These are phyloP conservation scores for Wickerhamomyces sp. DNA, from an alignment of 1,139 yeast genomes.

Conservation along the genomic window DNA sequence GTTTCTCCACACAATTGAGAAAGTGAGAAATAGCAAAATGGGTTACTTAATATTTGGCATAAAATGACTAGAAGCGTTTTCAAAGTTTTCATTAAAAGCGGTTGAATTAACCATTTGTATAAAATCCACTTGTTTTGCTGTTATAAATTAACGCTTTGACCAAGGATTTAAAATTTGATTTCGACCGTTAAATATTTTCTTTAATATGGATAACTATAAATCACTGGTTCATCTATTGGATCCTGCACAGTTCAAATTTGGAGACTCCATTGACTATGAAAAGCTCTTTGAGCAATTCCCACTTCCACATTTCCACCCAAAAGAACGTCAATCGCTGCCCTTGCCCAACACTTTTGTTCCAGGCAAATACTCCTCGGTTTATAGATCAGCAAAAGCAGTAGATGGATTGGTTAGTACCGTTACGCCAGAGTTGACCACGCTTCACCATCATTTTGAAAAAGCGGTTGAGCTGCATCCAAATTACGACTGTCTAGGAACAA, in stretches of 20 bases:
- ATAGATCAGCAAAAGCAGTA: constrained; percentile 41
- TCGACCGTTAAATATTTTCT: no score
- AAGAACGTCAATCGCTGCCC: constrained; percentile 34
- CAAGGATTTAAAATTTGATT: no score
- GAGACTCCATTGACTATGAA: constrained; percentile 22
- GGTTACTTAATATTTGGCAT: no score
- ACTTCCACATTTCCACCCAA: constrained; percentile 16
- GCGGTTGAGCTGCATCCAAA: constrained; percentile 35
- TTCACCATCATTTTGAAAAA: constrained; percentile 44
- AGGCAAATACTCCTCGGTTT: constrained; percentile 50
- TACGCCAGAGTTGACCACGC: constrained; percentile 49
- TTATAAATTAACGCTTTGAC: no score
- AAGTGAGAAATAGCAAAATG: no score
- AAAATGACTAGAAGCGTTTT: no score
- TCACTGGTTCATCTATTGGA: neutral
- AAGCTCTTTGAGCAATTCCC: constrained; percentile 23
- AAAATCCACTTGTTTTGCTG: no score
- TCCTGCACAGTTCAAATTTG: neutral
- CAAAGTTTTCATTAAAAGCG: no score
- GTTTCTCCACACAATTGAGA: no score
- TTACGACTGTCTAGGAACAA: constrained; percentile 46
- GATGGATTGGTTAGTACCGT: constrained; percentile 39
- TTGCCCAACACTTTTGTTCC: constrained; percentile 38
- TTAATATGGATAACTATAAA: neutral
- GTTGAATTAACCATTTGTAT: no score